Evolutionary conservation across 805 yeast species (phyloP), one percentile per base, ranked within the genome.

Genomic region (Metschnikowia gruessii): DNA sequence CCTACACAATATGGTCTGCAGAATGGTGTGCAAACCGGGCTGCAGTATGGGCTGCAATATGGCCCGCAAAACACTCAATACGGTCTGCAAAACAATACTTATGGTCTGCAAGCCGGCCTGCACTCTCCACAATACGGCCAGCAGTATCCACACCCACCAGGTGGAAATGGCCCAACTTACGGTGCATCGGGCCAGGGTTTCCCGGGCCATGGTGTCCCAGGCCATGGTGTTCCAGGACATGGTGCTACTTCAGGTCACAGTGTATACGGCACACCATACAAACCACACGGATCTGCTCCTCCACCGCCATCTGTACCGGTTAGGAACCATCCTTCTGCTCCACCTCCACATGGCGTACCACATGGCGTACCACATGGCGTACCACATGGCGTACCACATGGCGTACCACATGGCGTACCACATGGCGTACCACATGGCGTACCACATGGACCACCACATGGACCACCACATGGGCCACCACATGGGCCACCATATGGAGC

Each of bases 401-500:
- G n/a, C n/a, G n/a, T n/a, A n/a, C n/a, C n/a, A n/a, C n/a, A n/a
- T n/a, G n/a, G n/a, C n/a, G n/a, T n/a, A n/a, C n/a, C n/a, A n/a
- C n/a, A n/a, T n/a, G n/a, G n/a, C n/a, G n/a, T n/a, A n/a, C n/a
- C n/a, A n/a, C n/a, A n/a, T n/a, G n/a, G n/a, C n/a, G n/a, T n/a
- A n/a, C n/a, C n/a, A n/a, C n/a, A n/a, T n/a, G n/a, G n/a, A n/a
- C n/a, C n/a, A n/a, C n/a, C n/a, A n/a, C n/a, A n/a, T n/a, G n/a
- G n/a, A n/a, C n/a, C n/a, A n/a, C 37, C 28, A n/a, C 31, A 57
- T 19, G 59, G 62, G 2, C 55, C 59, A 15, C 37, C 28, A n/a
- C 31, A 57, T 19, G 59, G 62, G 2, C 55, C 59, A 15, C 43
- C 56, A 6, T 17, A 26, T 6, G 11, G 22, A 3, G 31, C 28